Base-by-base conservation (phyloP, 2,329 filamentous ascomycete genomes). In the Pestalotiopsis sp. region DNA sequence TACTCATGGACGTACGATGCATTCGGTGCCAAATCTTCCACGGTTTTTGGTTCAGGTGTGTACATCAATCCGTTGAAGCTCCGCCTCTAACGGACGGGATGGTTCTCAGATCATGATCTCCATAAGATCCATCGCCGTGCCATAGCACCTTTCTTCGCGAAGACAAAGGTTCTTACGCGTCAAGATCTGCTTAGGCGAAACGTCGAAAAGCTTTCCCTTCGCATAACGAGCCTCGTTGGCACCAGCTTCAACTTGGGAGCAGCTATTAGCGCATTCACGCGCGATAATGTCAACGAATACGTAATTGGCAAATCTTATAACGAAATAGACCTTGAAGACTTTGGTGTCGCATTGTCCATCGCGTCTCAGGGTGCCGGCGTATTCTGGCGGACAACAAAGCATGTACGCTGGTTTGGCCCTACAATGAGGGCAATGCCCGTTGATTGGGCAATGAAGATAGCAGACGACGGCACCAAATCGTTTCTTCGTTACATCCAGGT, bases 321-420 rank as follows among this genome's bases (percentile, higher is more conserved):
- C 9, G 58, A 67, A 12, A 36, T 52, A 3, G 58, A 62, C 12
- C 14, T 62, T 2, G 14, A 62, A 20, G 66, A 67, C 17, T 67
- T 67, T 3, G 25, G n/a, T 23, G 31, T 67, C 17, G 58, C 23
- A n/a, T 4, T 67, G 4, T 31, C 57, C 7, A 52, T 7, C 4
- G 58, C 41, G 17, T 62, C 41, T n/a, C 66, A 67, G 4, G 66
- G 66, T 2, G 23, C 20, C 0, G 66, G 57, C 1, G 11, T 23
- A 2, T 36, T 67, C 2, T 67, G 66, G 66, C 23, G 20, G 6
- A 45, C 23, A 2, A 72, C 69, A 20, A 75, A 75, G 64, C 70
- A 72, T 41, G 20, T 73, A 13, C 68, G 68, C 49, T 73, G 71
- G 70, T 73, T 71, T 36, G 72, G 72, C 0, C 73, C 71, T 1